phyloP scores from a whole-genome alignment of 1,284 basidiomycete species.

The Trametes versicolor region DNA sequence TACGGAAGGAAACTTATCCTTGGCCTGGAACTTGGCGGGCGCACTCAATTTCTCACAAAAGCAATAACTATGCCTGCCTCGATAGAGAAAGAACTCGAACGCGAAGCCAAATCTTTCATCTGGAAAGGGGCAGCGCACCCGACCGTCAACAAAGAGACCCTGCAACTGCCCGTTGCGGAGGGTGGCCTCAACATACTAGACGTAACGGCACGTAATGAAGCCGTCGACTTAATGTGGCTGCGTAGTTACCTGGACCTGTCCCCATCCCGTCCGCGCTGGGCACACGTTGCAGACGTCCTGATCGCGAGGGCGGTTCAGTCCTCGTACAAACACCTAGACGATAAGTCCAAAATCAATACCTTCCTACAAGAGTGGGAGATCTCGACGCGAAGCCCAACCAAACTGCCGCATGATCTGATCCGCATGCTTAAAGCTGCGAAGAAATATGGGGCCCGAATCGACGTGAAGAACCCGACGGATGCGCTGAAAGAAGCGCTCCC shows the following conservation, averaged over 20 bases:
- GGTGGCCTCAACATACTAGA: too few species aligned
- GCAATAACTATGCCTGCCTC: slow-evolving; percentile 37
- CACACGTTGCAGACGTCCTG: slow-evolving; percentile 1
- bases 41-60: slow-evolving; percentile 31
- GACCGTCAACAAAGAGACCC: neutral
- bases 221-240: slow-evolving; percentile 7
- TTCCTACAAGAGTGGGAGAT: slow-evolving; percentile 14
- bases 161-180: too few species aligned
- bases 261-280: neutral
- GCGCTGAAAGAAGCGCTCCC: neutral
- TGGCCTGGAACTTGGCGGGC: slow-evolving; percentile 28
- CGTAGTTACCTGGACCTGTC: neutral
- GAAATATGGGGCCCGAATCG: neutral
- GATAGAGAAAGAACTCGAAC: too few species aligned
- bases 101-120: slow-evolving; percentile 15
- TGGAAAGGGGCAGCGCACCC: neutral
- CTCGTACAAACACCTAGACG: too few species aligned
- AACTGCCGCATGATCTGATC: neutral
- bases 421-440: neutral
- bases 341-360: too few species aligned
- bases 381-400: neutral
- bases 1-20: slow-evolving; percentile 33
- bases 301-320: neutral
- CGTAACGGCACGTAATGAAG: neutral
- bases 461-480: neutral